Conservation (phyloP, 108 stramenopile genomes). For the Cyclostephanos invisitatus region DNA sequence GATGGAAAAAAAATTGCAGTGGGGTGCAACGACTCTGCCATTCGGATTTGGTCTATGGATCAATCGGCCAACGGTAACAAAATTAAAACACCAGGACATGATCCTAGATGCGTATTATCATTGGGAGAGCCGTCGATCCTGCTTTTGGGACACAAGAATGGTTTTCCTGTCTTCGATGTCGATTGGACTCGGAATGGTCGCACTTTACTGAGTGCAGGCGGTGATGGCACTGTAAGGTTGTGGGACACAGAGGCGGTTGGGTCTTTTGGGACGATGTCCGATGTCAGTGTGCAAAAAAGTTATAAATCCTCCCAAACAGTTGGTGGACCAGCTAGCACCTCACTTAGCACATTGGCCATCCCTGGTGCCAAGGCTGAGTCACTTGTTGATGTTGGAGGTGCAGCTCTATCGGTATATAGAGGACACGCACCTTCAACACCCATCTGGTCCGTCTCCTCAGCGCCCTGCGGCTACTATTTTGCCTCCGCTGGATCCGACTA, state of each 20-base stretch:
- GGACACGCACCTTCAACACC: constrained; percentile 81
- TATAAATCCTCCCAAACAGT: constrained; percentile 15
- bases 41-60: constrained; percentile 63
- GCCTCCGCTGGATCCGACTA: constrained; percentile 91
- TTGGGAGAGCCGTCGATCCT: constrained; percentile 59
- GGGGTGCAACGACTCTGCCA: constrained; percentile 86
- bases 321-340: constrained; percentile 24
- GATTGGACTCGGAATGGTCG: constrained; percentile 87
- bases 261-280: constrained; percentile 62
- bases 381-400: constrained; percentile 60
- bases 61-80: constrained; percentile 30
- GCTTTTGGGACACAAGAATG: constrained; percentile 88
- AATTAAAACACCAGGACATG: constrained; percentile 12
- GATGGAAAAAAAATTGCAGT: constrained; percentile 79
- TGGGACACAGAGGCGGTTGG: constrained; percentile 89
- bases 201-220: constrained; percentile 80
- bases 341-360: constrained; percentile 50
- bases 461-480: constrained; percentile 95
- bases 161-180: constrained; percentile 88
- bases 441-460: constrained; percentile 80
- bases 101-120: constrained; percentile 16
- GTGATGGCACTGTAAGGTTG: constrained; percentile 81
- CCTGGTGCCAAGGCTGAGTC: constrained; percentile 68
- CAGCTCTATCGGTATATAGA: constrained; percentile 81
- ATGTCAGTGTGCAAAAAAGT: constrained; percentile 36